Evolutionary conservation across 75 land plant genomes (phyloP).

Genomic region (Picea sitchensis): DNA sequence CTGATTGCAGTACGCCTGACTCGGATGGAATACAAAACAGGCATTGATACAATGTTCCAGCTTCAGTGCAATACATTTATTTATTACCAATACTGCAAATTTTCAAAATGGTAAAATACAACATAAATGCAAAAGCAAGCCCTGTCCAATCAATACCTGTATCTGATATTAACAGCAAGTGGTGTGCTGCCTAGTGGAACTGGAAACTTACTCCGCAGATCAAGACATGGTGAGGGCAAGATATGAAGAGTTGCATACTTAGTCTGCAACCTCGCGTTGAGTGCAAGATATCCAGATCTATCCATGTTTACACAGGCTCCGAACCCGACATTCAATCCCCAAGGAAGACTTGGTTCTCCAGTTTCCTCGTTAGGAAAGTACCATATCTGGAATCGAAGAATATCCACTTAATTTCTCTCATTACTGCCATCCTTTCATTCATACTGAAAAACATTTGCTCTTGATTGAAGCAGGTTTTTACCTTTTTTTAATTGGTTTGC

Average conservation of each 20-base stretch:
- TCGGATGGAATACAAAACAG: too few relatives aligned
- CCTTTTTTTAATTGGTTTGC: too few relatives aligned
- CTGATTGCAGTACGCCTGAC: too few relatives aligned
- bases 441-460: background rate
- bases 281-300: slow-evolving; percentile 20
- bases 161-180: slow-evolving; percentile 23
- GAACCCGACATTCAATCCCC: slow-evolving; percentile 35
- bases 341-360: slow-evolving; percentile 19
- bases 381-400: slow-evolving; percentile 32
- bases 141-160: slow-evolving; percentile 21
- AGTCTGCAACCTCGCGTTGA: slow-evolving; percentile 25
- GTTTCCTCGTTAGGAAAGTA: slow-evolving; percentile 26
- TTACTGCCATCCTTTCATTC: background rate
- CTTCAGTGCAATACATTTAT: too few relatives aligned
- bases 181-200: slow-evolving; percentile 20
- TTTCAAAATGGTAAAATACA: too few relatives aligned
- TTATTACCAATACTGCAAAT: too few relatives aligned
- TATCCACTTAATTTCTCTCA: background rate
- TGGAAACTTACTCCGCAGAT: slow-evolving; percentile 37
- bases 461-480: background rate
- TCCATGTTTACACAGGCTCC: slow-evolving; percentile 37
- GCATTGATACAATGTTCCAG: too few relatives aligned
- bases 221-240: slow-evolving; percentile 33
- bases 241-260: slow-evolving; percentile 34
- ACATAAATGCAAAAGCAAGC: too few relatives aligned